phyloP scores from a whole-genome alignment of 495 filamentous ascomycete species.

The Hyphodiscus hymeniophilus region DNA sequence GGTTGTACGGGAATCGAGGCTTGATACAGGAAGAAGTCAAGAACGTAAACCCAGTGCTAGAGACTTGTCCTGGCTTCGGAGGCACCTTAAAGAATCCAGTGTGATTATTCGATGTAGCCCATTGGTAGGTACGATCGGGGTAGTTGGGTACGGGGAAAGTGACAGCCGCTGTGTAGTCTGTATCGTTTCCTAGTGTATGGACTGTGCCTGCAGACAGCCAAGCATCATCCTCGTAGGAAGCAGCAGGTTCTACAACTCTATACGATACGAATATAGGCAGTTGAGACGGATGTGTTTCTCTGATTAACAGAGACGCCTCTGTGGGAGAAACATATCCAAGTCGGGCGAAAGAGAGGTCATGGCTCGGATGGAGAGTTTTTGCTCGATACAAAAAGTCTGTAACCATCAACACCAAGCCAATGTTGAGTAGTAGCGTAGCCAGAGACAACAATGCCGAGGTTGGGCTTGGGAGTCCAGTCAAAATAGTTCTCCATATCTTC shows the following conservation, averaged over 20 bases:
- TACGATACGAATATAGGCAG: conserved; percentile 65
- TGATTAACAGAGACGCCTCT: conserved; percentile 71
- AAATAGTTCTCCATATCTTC: conserved; percentile 49
- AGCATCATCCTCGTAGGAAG: conserved; percentile 36
- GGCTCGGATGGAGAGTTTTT: conserved; percentile 51
- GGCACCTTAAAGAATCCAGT: conserved; percentile 74
- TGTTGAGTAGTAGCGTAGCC: conserved; percentile 64
- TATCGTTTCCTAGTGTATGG: conserved; percentile 56
- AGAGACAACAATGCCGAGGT: conserved; percentile 46
- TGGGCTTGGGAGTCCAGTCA: conserved; percentile 70
- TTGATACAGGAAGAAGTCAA: conserved; percentile 88
- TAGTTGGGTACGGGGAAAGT: conserved; percentile 41
- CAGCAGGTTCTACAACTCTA: conserved; percentile 36
- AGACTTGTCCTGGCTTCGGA: conserved; percentile 46
- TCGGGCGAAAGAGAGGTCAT: conserved; percentile 76
- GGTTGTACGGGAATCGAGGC: conserved; percentile 78
- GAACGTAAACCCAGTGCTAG: conserved; percentile 59
- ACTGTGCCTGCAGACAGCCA: conserved; percentile 64
- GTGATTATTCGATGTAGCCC: conserved; percentile 73
- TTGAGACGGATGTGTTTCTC: conserved; percentile 69
- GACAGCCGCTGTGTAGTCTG: conserved; percentile 72
- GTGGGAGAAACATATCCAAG: conserved; percentile 78
- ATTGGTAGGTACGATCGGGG: conserved; percentile 63
- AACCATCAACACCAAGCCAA: conserved; percentile 52
- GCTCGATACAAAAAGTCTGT: conserved; percentile 70